Base-by-base conservation (phyloP, 345 rosid species). In the Eucalyptus caleyi region DNA sequence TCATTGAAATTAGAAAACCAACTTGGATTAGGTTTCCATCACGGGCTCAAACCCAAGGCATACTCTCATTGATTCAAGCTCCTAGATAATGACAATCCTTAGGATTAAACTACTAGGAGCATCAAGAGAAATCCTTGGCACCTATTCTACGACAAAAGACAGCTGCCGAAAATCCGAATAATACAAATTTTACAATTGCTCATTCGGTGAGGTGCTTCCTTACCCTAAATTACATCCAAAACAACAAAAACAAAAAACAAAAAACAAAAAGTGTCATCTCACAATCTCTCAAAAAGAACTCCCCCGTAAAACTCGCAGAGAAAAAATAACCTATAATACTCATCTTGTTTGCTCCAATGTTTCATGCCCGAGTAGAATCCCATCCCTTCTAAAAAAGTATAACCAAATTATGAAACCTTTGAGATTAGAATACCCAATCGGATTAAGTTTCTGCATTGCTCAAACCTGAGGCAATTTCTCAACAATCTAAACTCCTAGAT, bases 191-290 rank as follows among this genome's bases (percentile, higher is more conserved):
- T 53, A 53, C 5, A 21, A 53, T 21, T 53, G 11, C 26, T 53
- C 59, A 53, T 53, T 53, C 24, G 1, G 10, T 21, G 19, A 53
- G 11, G 59, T 53, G 59, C 59, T 19, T 53, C 11, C 26, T 53
- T 53, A 53, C 59, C 59, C 24, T 53, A 18, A n/a, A n/a, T 53
- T 53, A 53, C 23, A 53, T 53, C 23, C 56, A 53, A 18, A 53
- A 1, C 9, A 1, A 51, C 19, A 0, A 16, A 16, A 50, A 50
- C 16, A 50, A 7, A 51, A 18, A 18, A 3, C 1, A 6, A 6
- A 16, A 16, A 18, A 0, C 23, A 53, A 1, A 53, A 53, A 53
- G 59, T 53, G 26, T 53, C 59, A 53, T 53, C 26, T 53, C 59
- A 53, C 59, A 53, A 21, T 53, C 59, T 53, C 59, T 53, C 26